These are phyloP conservation scores for Glycine latifolia DNA, from an alignment of 306 rosid genomes.

Conservation along the genomic window DNA sequence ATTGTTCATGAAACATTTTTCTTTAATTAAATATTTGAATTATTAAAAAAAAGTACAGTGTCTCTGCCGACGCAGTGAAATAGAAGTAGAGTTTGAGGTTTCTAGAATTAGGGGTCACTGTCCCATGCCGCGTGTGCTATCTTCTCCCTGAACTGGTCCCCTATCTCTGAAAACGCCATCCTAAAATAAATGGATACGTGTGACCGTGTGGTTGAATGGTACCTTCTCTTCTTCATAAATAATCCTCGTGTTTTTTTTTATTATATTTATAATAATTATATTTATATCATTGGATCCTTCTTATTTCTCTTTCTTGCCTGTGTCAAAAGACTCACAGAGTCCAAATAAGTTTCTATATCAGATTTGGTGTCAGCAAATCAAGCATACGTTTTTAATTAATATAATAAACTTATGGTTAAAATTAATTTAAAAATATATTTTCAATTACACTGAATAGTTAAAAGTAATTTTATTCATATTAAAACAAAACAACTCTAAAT, in stretches of 20 bases:
- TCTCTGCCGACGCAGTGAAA: constrained; percentile 58
- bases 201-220: background rate
- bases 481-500: too few species aligned
- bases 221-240: background rate
- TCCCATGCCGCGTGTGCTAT: background rate
- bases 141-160: constrained; percentile 42
- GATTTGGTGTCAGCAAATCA: too few species aligned
- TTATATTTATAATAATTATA: background rate
- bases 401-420: too few species aligned
- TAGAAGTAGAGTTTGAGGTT: constrained; percentile 30
- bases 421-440: too few species aligned
- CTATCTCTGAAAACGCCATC: constrained; percentile 6
- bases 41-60: background rate
- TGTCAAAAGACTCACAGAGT: background rate
- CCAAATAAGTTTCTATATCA: too few species aligned
- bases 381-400: too few species aligned
- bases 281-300: background rate
- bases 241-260: background rate
- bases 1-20: background rate
- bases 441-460: too few species aligned
- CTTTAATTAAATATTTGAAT: background rate
- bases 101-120: constrained; percentile 57
- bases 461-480: too few species aligned
- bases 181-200: background rate
- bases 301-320: background rate